Evolutionary conservation across 495 filamentous ascomycete genomes (phyloP).

Genomic region (Cercophora samala): DNA sequence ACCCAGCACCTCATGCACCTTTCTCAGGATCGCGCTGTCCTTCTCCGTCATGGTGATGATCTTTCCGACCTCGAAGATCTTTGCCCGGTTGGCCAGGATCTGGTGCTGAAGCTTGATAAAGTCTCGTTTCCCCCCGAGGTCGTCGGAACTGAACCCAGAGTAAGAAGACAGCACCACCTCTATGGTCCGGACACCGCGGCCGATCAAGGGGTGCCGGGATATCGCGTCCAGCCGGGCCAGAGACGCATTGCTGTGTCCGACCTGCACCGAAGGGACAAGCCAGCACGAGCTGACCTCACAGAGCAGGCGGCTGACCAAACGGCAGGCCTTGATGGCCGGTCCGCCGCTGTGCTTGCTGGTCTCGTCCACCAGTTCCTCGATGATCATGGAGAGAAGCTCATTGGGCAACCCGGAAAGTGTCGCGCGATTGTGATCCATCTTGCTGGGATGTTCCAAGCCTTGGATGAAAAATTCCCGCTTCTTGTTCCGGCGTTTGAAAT

Average conservation of each 20-base stretch:
- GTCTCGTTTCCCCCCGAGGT: neutral
- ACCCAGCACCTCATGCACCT: neutral
- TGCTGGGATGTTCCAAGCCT: neutral
- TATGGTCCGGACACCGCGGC: neutral
- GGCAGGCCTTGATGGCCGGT: neutral
- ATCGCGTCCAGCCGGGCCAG: neutral
- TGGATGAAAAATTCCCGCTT: too few relatives aligned
- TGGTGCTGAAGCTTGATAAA: neutral
- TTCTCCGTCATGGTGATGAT: neutral
- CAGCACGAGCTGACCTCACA: neutral
- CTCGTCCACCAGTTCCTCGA: neutral
- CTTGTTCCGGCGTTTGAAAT: neutral
- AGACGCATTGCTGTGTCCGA: neutral
- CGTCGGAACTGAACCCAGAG: neutral
- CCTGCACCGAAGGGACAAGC: neutral
- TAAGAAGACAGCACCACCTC: neutral
- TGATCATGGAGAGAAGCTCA: neutral
- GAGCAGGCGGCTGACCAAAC: neutral
- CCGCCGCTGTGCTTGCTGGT: neutral
- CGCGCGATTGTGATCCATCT: neutral
- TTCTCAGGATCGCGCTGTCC: neutral
- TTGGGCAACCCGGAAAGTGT: neutral
- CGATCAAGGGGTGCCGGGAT: neutral
- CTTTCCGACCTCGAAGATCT: neutral
- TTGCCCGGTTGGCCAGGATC: neutral